phyloP scores from a whole-genome alignment of 306 rosid species.

The Styphnolobium japonicum region DNA sequence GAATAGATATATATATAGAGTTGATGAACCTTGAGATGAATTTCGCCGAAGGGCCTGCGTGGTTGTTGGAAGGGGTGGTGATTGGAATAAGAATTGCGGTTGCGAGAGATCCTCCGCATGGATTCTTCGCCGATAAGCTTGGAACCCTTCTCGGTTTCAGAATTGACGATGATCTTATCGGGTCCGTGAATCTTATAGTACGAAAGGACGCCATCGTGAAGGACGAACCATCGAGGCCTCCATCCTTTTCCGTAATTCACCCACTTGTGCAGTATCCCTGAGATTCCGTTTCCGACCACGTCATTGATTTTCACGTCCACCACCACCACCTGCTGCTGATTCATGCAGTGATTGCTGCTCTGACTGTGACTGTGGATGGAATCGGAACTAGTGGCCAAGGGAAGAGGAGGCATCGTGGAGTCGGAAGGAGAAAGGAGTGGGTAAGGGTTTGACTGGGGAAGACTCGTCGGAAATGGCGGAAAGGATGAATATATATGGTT shows the following conservation, averaged over 20 bases:
- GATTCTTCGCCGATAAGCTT: slow-evolving; percentile 88
- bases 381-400: too few species aligned
- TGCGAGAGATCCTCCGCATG: slow-evolving; percentile 54
- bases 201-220: slow-evolving; percentile 87
- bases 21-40: slow-evolving; percentile 46
- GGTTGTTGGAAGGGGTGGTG: background rate
- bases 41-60: slow-evolving; percentile 51
- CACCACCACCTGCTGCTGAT: slow-evolving; percentile 33
- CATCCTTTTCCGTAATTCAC: slow-evolving; percentile 95
- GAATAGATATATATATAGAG: too few species aligned
- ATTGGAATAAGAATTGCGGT: slow-evolving; percentile 13
- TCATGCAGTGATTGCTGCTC: background rate
- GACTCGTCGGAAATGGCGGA: slow-evolving; percentile 64
- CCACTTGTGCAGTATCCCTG: slow-evolving; percentile 80
- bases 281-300: slow-evolving; percentile 82
- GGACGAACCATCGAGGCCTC: slow-evolving; percentile 87
- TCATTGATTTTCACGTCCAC: slow-evolving; percentile 82
- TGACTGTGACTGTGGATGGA: background rate
- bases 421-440: slow-evolving; percentile 29
- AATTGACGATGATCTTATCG: slow-evolving; percentile 66
- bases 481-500: slow-evolving; percentile 55
- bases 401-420: slow-evolving; percentile 41
- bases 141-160: slow-evolving; percentile 84
- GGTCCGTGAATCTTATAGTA: slow-evolving; percentile 92
- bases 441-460: slow-evolving; percentile 43